Base-by-base conservation (phyloP, 73 alveolate species). In the Breviolum minutum region DNA sequence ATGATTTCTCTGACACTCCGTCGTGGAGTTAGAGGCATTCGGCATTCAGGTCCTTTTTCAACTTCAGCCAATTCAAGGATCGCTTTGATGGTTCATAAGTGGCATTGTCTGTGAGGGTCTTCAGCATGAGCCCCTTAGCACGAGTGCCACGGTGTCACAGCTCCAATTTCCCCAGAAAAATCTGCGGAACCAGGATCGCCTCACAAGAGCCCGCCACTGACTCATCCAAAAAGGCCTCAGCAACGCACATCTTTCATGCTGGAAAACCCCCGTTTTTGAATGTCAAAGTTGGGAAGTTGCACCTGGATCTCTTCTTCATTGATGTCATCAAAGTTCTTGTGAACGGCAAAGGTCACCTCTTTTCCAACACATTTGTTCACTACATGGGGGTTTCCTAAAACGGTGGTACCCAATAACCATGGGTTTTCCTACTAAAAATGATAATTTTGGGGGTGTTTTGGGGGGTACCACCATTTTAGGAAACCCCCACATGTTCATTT, bases 11-110 rank as follows among this genome's bases (percentile, higher is more conserved):
- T 40, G 54, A 40, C 5, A 40, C 54, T 99, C 99, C 94, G 10
- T 29, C 8, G 0, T 88, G 91, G 54, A 69, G 88, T 7, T 19
- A 61, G 40, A 54, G 80, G 88, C 17, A 40, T 99, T 86, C 99
- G 80, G 88, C 17, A 40, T 99, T 86, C 99, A 99, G 99, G 99
- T 99, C 99, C 99, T 99, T 99, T 99, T 99, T 99, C 89, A 99
- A 99, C 99, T 99, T 99, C 69, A 99, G 99, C 99, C 99, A 99
- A 95, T 99, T 99, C 87, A 99, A 99, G 61, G 99, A 99, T 86
- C 99, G 99, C 99, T 99, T 99, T 13, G 99, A 99, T 2, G 99
- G 99, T 99, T 99, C 99, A 97, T 99, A 99, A 80, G 99, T 99
- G 29, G 99, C 99, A 95, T 99, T 99, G 62, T 98, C 99, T 20